These are phyloP conservation scores for Coemansia sp. DNA, from an alignment of 192 early-diverging fungal species.

Conservation along the genomic window DNA sequence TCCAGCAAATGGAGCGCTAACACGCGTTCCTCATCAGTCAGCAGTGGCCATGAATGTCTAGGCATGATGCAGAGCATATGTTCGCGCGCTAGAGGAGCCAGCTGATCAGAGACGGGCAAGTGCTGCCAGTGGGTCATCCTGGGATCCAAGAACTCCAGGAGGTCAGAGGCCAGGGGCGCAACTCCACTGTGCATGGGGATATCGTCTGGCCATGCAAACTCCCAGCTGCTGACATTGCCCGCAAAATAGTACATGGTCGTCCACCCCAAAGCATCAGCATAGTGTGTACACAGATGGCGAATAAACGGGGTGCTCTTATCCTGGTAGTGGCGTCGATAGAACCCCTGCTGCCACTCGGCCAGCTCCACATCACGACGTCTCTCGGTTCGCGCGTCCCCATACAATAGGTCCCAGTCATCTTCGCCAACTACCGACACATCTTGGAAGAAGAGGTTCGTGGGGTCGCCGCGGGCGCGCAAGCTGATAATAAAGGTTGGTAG, in stretches of 20 bases:
- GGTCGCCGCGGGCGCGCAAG: not conserved
- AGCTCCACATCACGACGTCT: slow-evolving; percentile 8
- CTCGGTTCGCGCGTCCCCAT: slow-evolving; percentile 26
- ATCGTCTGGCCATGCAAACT: slow-evolving; percentile 35
- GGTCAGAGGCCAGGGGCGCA: slow-evolving; percentile 33
- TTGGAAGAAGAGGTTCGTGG: not conserved
- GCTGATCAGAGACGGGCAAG: not conserved
- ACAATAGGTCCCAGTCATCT: slow-evolving; percentile 25
- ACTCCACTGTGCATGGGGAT: slow-evolving; percentile 5
- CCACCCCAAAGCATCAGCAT: slow-evolving; percentile 36
- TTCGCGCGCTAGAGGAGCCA: slow-evolving; percentile 25
- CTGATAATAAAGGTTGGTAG: slow-evolving; percentile 8
- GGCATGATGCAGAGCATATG: slow-evolving; percentile 42
- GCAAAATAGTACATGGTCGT: slow-evolving; percentile 35
- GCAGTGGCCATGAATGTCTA: slow-evolving; percentile 10
- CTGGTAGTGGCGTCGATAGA: slow-evolving; percentile 16
- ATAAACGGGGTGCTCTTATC: not conserved
- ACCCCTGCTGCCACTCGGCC: slow-evolving; percentile 13
- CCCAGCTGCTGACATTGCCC: slow-evolving; percentile 31
- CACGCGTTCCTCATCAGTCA: not conserved
- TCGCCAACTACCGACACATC: slow-evolving; percentile 19
- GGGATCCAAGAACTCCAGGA: slow-evolving; percentile 7
- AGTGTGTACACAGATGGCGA: slow-evolving; percentile 6
- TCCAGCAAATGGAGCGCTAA: slow-evolving; percentile 14
- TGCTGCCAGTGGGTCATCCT: not conserved